Percentiles rank a stretch among this genome's conserved stretches.
Evolutionary conservation across 495 filamentous ascomycete genomes (phyloP).

Genomic region (Penicillium daleae): DNA sequence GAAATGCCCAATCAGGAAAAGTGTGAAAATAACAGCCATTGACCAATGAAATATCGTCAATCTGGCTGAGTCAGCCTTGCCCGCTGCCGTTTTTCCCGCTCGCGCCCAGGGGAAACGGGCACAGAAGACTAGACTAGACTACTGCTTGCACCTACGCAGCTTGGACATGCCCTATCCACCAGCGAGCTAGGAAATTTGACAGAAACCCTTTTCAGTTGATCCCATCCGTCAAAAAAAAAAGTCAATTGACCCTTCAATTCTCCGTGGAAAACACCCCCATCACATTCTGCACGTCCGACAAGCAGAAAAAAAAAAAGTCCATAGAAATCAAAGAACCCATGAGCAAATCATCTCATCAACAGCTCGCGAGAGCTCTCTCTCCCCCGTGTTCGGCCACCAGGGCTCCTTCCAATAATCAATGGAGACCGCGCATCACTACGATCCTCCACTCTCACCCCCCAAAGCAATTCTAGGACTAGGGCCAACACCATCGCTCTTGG

Average conservation of each 20-base stretch:
- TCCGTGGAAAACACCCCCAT: not conserved
- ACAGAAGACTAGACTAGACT: not conserved
- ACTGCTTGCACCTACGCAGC: slow-evolving; percentile 1
- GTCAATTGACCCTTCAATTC: not conserved
- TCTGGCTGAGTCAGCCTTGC: slow-evolving; percentile 17
- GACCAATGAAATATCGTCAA: slow-evolving; percentile 19
- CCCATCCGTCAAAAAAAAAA: not conserved
- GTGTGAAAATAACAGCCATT: not conserved
- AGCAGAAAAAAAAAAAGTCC: not conserved
- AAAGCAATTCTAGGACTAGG: slow-evolving; percentile 1
- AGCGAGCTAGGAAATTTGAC: not conserved
- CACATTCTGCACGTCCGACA: not conserved
- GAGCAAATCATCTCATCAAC: not conserved
- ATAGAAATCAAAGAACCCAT: not conserved
- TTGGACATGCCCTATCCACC: not conserved
- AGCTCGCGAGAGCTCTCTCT: not conserved
- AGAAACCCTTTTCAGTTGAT: not conserved
- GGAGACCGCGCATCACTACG: not conserved
- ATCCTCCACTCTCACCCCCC: not conserved
- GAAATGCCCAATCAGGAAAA: slow-evolving; percentile 20
- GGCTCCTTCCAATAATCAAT: not conserved
- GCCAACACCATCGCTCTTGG: slow-evolving; percentile 24
- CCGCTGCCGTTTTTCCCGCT: slow-evolving; percentile 19
- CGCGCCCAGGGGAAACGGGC: slow-evolving; percentile 7
- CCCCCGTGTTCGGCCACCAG: not conserved